A percentile compares a stretch with the other conserved stretches of the same genome.
These are phyloP conservation scores for Macrocystidia cucumis DNA, from an alignment of 1,284 basidiomycete species.

Conservation along the genomic window DNA sequence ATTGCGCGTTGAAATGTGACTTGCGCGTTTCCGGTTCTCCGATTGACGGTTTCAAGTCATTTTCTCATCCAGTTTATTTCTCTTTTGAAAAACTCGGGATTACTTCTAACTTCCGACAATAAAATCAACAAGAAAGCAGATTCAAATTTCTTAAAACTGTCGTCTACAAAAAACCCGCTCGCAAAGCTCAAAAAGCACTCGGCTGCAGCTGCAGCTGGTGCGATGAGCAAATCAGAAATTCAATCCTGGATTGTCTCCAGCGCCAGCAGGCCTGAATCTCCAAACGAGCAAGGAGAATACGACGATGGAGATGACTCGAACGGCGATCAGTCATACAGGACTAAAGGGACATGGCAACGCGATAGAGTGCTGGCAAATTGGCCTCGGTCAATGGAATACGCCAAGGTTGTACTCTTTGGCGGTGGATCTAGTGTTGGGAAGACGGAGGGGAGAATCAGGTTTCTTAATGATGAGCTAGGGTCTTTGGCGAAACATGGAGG, in stretches of 20 bases:
- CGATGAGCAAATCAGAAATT: slow-evolving; percentile 31
- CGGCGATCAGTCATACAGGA: too few relatives aligned
- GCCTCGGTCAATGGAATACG: slow-evolving; percentile 45
- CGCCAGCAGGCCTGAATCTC: slow-evolving; percentile 16
- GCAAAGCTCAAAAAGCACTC: slow-evolving; percentile 30
- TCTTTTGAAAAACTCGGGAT: too few relatives aligned
- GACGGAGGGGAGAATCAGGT: slow-evolving; percentile 46
- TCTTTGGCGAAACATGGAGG: slow-evolving; percentile 54
- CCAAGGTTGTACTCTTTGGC: too few relatives aligned
- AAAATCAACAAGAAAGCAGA: too few relatives aligned
- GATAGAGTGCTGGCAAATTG: slow-evolving; percentile 47
- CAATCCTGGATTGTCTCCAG: slow-evolving; percentile 34
- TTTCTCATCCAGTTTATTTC: too few relatives aligned
- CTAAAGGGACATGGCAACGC: slow-evolving; percentile 47
- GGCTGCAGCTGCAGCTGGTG: slow-evolving; percentile 20
- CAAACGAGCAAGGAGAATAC: slow-evolving; percentile 12
- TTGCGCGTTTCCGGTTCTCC: too few relatives aligned
- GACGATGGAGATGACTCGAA: slow-evolving; percentile 12
- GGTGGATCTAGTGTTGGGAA: slow-evolving; percentile 39
- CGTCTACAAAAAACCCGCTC: slow-evolving; percentile 22
- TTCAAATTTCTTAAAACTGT: slow-evolving; percentile 29
- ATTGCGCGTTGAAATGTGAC: too few relatives aligned
- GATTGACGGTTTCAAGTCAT: too few relatives aligned
- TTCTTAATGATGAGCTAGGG: slow-evolving; percentile 54
- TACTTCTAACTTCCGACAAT: too few relatives aligned